Evolutionary conservation across 805 yeast genomes (phyloP), one percentile per base, ranked within the genome.

Genomic region (Kodamaea laetipori): DNA sequence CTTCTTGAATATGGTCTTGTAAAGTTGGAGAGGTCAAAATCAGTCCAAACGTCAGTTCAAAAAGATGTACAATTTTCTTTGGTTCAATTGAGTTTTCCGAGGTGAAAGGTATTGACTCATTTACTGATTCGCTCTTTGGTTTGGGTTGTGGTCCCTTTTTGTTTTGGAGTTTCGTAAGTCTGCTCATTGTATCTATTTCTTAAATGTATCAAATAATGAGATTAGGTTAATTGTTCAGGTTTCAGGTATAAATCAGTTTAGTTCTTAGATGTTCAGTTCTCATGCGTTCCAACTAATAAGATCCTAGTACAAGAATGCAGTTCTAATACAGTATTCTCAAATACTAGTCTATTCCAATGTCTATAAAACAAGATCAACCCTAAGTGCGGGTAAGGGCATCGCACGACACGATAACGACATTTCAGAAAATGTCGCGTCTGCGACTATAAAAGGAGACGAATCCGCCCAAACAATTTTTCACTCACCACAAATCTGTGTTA

Each of bases 1-100:
- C 95, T 1, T 54, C 49, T 58, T 90, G 96, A 18, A 89, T 76
- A 39, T 70, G 66, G 1, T 53, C 63, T 2, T 66, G 60, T 9
- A 77, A 63, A 10, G 60, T 60, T 6, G 62, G 67, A 0, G 71
- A 56, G 7, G 57, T 65, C 11, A 72, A 59, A 16, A 66, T 61
- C 37, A 55, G 58, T 40, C 56, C 49, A 43, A 73, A 71, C 23
- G 54, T 49, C 21, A 53, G 59, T 32, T 60, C 50, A 50, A 69
- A 74, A 43, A 75, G 50, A 43, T 58, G 64, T 4, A 76, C 52
- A 11, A 71, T 64, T 35, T 64, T 65, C 11, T 46, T 40, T 12
- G 75, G 67, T 15, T 64, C 58, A 15, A 74, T 53, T 6, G 71
- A 48, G 25, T 41, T 19, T 12, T 60, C 60, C 1, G 70, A 57